Base-by-base conservation (phyloP, 148 eudicot species). In the Hydrangea macrophylla region DNA sequence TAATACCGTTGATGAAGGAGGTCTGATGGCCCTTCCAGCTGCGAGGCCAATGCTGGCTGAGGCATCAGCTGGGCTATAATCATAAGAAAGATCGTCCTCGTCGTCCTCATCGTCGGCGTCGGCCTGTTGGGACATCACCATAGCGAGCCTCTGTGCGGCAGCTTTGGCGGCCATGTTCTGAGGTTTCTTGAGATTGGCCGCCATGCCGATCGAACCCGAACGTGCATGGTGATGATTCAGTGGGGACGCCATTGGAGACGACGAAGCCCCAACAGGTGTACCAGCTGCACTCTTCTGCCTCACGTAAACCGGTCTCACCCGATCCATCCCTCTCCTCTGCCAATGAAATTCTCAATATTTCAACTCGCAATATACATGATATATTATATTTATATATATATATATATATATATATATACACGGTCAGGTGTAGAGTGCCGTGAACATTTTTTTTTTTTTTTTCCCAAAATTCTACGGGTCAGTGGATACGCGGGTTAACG, bases 81-180 rank as follows among this genome's bases (percentile, higher is more conserved):
- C 98, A 37, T 82, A 84, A 58, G 83, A 30, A 2, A 86, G 76
- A 28, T 85, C 90, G 50, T 93, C 95, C 6, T 83, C 86, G 27
- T 93, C 98, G 10, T 86, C 90, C 2, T 86, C 91, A 17, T 88
- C 90, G 9, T 84, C 84, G 10, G 68, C 84, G 20, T 75, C 76
- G 1, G 75, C 58, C 25, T 83, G 82, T 67, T 69, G 54, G 33
- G 95, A 82, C 98, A 93, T 93, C 20, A 90, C 88, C 72, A 74
- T 80, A 24, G 92, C 96, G 6, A 93, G 92, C 74, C 97, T 80
- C 30, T 86, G 92, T 35, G 95, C 98, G 10, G 94, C 92, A 1
- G 88, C 90, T 61, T 81, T 85, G 10, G 92, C 76, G 62, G 85
- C 82, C 4, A 76, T 70, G 72, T 82, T 85, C 75, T 84, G 90